These are phyloP conservation scores for Fusarium protoensiforme DNA, from an alignment of 2,329 filamentous ascomycete species.

Conservation along the genomic window DNA sequence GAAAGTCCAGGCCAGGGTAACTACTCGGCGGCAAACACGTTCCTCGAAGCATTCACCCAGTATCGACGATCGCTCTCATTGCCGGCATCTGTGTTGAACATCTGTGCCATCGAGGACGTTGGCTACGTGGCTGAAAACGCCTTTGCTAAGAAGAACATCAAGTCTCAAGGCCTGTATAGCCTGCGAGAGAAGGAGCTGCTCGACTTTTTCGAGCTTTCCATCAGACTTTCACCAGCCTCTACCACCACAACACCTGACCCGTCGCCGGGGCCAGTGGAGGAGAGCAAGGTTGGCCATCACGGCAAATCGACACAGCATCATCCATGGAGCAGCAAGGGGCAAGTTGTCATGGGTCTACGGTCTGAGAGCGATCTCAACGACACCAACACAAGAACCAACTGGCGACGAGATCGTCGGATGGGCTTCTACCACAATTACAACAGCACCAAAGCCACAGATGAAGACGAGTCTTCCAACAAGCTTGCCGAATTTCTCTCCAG, in stretches of 20 bases:
- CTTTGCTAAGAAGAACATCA: not conserved
- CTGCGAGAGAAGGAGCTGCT: not conserved
- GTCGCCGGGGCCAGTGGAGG: not conserved
- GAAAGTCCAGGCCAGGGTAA: not conserved
- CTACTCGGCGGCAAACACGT: constrained; percentile 2
- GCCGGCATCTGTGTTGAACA: not conserved
- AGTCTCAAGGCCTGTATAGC: not conserved
- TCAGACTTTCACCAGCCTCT: not conserved
- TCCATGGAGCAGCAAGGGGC: not conserved
- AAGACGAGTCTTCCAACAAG: not conserved
- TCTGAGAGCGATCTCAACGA: not conserved
- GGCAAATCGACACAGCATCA: not conserved
- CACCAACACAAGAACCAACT: not conserved
- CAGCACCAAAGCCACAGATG: not conserved
- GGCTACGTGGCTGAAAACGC: not conserved
- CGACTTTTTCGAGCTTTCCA: not conserved
- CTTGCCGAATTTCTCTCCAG: not conserved
- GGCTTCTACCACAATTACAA: constrained; percentile 1
- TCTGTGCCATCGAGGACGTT: not conserved
- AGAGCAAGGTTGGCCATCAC: not conserved
- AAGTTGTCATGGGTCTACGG: not conserved
- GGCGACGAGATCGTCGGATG: constrained; percentile 3
- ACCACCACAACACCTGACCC: not conserved
- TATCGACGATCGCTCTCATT: not conserved
- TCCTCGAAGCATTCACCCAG: not conserved